Evolutionary conservation across 768 basidiomycete genomes (phyloP), one percentile per base, ranked within the genome.

Genomic region (Cytidiella melzeri): DNA sequence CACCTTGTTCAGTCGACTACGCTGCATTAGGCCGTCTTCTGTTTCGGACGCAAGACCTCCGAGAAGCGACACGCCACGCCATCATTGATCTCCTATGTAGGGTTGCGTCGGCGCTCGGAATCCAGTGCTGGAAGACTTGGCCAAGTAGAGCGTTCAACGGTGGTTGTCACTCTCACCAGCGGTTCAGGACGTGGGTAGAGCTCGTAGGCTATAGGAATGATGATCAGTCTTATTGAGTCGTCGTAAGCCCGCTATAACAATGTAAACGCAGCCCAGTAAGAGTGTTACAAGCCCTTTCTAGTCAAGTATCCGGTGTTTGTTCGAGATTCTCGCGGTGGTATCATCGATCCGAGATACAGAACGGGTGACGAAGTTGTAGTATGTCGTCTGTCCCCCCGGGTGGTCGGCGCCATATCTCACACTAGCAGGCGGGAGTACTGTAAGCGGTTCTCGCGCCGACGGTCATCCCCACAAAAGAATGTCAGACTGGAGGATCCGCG

Each of bases 291-390:
- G 30, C 30, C 30, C 9, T 15, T 34, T 34, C n/a, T 34, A 15
- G 30, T 7, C 30, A 34, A 34, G 9, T 34, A n/a, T 45, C 53
- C 53, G 48, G 53, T 37, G 28, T 54, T 54, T 54, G 43, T 45
- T 54, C 53, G 53, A 54, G 46, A 46, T 53, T 53, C 52, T 46
- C 52, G 52, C 52, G 53, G n/a, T 37, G 19, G 43, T 37, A 34
- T 7, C 30, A 15, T 18, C 12, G 12, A 15, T 5, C 42, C 42
- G 42, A 24, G 13, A 43, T 25, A 13, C 42, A 24, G 42, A 9
- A 43, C 30, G 15, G 15, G 15, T 34, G 15, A 12, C 42, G 11
- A 25, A 5, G 26, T 11, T 11, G 18, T 7, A 7, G 40, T 18
- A 41, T 41, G 40, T 41, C 40, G 23, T 41, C 23, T 15, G 30